These are phyloP conservation scores for Bimuria novae-zelandiae DNA, from an alignment of 2,329 filamentous ascomycete genomes.

Conservation along the genomic window DNA sequence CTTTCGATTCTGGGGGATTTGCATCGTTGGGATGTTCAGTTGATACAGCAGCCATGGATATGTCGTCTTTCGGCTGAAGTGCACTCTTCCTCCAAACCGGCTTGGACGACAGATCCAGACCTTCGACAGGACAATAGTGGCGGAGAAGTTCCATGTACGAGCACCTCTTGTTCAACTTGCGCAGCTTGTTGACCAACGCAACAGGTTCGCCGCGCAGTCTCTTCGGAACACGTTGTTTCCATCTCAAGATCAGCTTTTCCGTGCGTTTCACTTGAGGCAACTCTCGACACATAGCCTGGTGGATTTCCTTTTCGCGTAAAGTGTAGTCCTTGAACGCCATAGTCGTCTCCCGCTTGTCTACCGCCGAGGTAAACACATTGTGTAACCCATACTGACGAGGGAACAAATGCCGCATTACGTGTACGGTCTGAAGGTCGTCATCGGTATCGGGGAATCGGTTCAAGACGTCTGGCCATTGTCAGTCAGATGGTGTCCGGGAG, in stretches of 20 bases:
- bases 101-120: constrained; percentile 29
- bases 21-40: constrained; percentile 10
- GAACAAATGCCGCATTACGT: constrained; percentile 90
- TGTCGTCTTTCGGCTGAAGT: constrained; percentile 21
- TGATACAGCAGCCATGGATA: constrained; percentile 9
- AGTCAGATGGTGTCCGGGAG: constrained; percentile 18
- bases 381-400: constrained; percentile 87
- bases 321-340: constrained; percentile 85
- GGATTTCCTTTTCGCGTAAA: constrained; percentile 80
- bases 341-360: constrained; percentile 67
- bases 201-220: constrained; percentile 67
- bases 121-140: constrained; percentile 74
- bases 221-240: constrained; percentile 59
- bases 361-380: constrained; percentile 82
- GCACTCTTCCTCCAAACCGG: constrained; percentile 31
- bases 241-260: constrained; percentile 32
- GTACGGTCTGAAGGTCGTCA: constrained; percentile 62
- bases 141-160: constrained; percentile 78
- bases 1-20: background rate
- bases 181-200: constrained; percentile 68
- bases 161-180: constrained; percentile 72
- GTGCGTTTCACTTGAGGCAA: constrained; percentile 22
- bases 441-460: constrained; percentile 66
- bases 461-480: constrained; percentile 67
- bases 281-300: constrained; percentile 30